Evolutionary conservation across 177 flowering plant genomes (phyloP), one percentile per base, ranked within the genome.

Genomic region (Vitis hybrid): DNA sequence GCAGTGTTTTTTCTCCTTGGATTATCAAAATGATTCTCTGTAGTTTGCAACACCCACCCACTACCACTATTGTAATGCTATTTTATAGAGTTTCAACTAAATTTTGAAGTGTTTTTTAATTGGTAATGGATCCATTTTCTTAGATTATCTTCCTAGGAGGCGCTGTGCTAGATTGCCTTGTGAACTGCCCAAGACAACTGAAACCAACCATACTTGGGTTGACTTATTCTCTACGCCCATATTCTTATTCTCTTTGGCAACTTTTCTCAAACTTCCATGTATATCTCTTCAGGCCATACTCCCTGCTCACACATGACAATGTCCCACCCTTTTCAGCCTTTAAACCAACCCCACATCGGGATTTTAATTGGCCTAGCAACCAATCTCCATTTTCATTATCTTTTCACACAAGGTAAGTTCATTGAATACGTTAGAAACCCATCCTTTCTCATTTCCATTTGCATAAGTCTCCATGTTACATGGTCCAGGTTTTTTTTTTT

Each of bases 121-220:
- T 18, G 62, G 9, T 11, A 62, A 16, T 40, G 32, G 50, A 16
- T 16, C 40, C 49, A 55, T 56, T 75, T 56, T 61, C 11, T 58
- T 66, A 56, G 30, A 67, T 62, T 71, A 71, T 71, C 60, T 58
- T 18, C 40, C 19, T 27, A 52, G 60, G 68, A 69, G 52, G 51
- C 27, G 51, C 5, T 40, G 62, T 55, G 27, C 66, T 79, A 74
- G 81, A 62, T 79, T 78, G 57, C 65, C 30, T 63, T 75, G 62
- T 69, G 76, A 75, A 75, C 79, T 79, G 74, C 79, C 81, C 76
- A 57, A 75, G 70, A 72, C 66, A 79, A 75, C 76, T 62, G 74
- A 75, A 66, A 46, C 40, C 52, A 69, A 72, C 64, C 64, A 72
- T 69, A 60, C 63, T 46, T 30, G 64, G 65, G 73, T 72, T 75